Percentiles rank a stretch among this genome's conserved stretches.
These are phyloP conservation scores for Cutaneotrichosporon sp. DNA, from an alignment of 1,284 basidiomycete genomes.

Conservation along the genomic window DNA sequence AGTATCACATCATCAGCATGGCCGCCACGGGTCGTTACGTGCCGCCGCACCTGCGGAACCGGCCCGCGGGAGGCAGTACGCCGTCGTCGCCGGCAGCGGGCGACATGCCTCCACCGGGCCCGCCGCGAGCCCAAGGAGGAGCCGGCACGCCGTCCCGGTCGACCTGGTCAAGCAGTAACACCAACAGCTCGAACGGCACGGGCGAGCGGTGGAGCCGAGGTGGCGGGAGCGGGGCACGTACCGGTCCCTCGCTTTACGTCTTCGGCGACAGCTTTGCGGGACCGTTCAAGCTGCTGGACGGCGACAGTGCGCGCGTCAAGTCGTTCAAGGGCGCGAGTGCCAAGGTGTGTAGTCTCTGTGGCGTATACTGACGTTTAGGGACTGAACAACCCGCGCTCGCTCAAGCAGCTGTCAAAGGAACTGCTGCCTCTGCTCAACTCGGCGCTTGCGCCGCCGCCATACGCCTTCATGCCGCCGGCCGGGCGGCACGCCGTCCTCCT, in stretches of 20 bases:
- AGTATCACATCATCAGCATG: not conserved
- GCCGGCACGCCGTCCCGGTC: no score
- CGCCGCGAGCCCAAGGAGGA: no score
- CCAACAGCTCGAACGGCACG: no score
- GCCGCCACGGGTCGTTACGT: conserved; percentile 26
- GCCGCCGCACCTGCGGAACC: conserved; percentile 35
- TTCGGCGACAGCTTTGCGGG: conserved; percentile 44
- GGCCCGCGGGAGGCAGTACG: conserved; percentile 1
- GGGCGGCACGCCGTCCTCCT: conserved; percentile 36
- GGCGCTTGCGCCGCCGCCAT: conserved; percentile 35
- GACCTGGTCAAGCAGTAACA: no score
- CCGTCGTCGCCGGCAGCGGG: no score
- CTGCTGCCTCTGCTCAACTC: conserved; percentile 33
- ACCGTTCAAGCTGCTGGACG: conserved; percentile 37
- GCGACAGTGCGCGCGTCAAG: conserved; percentile 24
- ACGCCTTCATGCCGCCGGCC: conserved; percentile 30
- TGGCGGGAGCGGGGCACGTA: no score
- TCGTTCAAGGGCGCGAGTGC: conserved; percentile 45
- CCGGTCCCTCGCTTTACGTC: conserved; percentile 25
- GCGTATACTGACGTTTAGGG: conserved; percentile 23
- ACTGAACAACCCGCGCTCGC: conserved; percentile 43
- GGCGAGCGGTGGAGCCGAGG: no score
- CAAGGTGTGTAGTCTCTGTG: conserved; percentile 26
- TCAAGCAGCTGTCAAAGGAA: conserved; percentile 38
- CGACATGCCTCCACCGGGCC: no score